A percentile compares a stretch with the other conserved stretches of the same genome.
These are phyloP conservation scores for Colletotrichum costaricense DNA, from an alignment of 2,329 filamentous ascomycete species.

Conservation along the genomic window DNA sequence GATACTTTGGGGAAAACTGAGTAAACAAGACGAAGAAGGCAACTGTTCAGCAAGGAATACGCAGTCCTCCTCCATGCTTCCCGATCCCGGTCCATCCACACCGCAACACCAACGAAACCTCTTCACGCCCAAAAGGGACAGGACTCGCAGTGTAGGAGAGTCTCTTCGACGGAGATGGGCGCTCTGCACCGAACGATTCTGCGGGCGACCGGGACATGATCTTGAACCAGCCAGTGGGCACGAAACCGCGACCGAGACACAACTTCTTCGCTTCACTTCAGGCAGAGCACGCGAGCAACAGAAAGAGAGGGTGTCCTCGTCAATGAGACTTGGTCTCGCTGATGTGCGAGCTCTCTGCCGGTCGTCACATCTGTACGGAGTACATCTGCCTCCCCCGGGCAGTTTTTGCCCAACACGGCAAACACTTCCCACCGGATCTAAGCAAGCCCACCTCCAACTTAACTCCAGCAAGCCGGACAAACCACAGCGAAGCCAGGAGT, in stretches of 20 bases:
- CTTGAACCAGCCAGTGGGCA: not conserved
- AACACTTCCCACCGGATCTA: not conserved
- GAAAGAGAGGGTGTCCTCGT: conserved; percentile 27
- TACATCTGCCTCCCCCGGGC: not conserved
- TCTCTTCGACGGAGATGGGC: conserved; percentile 21
- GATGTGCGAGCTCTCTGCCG: not conserved
- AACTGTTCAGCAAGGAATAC: not conserved
- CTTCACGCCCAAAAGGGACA: not conserved
- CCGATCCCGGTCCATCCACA: conserved; percentile 11
- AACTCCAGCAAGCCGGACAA: not conserved
- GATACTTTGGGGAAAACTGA: not conserved
- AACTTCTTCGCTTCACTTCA: not conserved
- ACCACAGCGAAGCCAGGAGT: not conserved
- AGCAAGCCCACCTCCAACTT: not conserved
- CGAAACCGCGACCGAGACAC: not conserved
- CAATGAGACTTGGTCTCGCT: not conserved
- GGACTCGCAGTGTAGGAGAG: not conserved
- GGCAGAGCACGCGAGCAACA: not conserved
- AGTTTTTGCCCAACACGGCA: not conserved
- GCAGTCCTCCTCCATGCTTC: not conserved
- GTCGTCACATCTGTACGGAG: not conserved
- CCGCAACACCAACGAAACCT: not conserved
- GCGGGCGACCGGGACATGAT: conserved; percentile 14
- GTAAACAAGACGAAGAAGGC: not conserved
- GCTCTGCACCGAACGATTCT: conserved; percentile 32